Evolutionary conservation across 768 basidiomycete species (phyloP), one percentile per base, ranked within the genome.

Genomic region (Crassisporium funariophilum): DNA sequence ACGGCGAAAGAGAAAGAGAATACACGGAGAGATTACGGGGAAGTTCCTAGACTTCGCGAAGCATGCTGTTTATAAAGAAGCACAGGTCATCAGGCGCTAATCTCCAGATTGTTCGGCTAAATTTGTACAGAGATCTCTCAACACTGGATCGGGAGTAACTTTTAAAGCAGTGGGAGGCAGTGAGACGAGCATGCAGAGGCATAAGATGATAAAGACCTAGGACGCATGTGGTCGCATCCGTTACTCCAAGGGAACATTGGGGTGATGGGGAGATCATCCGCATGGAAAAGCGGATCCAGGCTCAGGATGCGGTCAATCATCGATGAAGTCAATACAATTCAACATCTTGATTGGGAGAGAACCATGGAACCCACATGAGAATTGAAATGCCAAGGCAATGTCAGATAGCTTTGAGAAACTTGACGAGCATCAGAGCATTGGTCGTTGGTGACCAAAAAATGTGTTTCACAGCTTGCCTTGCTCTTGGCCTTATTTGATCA

Each of bases 61-160:
- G 37, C 11, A 40, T 20, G 31, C 35, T 37, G 31, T 22, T 24
- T n/a, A n/a, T 42, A 41, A 47, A 47, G 31, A 41, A 41, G 42
- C 38, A 53, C 41, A 45, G 52, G 31, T 39, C 24, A 17, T 29
- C 33, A 27, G 37, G 27, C 6, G 4, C 4, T 35, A n/a, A 36
- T 42, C 41, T 29, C 24, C n/a, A n/a, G n/a, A n/a, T n/a, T n/a
- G n/a, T n/a, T n/a, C n/a, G n/a, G n/a, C n/a, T n/a, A n/a, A n/a
- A n/a, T n/a, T n/a, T n/a, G n/a, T n/a, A n/a, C n/a, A n/a, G n/a
- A n/a, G n/a, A n/a, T n/a, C n/a, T n/a, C n/a, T 47, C 21, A 10
- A 47, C 46, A 35, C 42, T 23, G 46, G 21, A 47, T 40, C 38
- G 11, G 9, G n/a, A n/a, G n/a, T n/a, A n/a, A n/a, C n/a, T n/a